Conservation (phyloP, 208 protist species). For the Crithidia acanthocephali region DNA sequence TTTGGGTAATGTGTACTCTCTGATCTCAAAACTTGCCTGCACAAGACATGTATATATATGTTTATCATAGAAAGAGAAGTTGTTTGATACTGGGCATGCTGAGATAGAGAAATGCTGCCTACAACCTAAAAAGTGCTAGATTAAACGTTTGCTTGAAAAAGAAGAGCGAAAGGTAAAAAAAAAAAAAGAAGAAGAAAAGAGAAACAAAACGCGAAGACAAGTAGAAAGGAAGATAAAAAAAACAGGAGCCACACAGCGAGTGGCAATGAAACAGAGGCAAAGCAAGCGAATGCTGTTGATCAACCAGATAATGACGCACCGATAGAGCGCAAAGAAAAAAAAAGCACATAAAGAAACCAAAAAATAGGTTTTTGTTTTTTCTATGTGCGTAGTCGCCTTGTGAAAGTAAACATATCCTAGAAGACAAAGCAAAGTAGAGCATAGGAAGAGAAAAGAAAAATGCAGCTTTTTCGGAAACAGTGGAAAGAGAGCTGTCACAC, state of each 20-base stretch:
- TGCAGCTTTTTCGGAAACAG: too few species aligned
- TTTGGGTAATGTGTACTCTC: conserved; percentile 15
- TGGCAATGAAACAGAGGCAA: not conserved
- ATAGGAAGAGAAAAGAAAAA: not conserved
- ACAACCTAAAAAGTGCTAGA: conserved; percentile 18
- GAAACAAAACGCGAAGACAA: conserved; percentile 8
- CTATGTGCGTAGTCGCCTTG: too few species aligned
- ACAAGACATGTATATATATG: conserved; percentile 22
- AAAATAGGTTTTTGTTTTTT: too few species aligned
- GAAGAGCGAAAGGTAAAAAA: conserved; percentile 19
- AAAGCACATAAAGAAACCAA: too few species aligned
- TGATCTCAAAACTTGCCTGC: conserved; percentile 1
- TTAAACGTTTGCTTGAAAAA: conserved; percentile 18
- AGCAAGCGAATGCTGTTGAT: not conserved
- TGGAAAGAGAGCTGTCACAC: not conserved
- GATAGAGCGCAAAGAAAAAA: too few species aligned
- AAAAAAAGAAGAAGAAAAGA: conserved; percentile 11
- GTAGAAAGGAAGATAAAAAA: conserved; percentile 7
- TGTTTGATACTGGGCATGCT: not conserved
- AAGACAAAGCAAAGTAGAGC: too few species aligned
- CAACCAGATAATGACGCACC: too few species aligned
- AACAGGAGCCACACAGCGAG: not conserved
- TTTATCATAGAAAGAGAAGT: conserved; percentile 1
- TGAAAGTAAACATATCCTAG: too few species aligned
- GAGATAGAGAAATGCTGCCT: conserved; percentile 4